Percentiles rank a stretch among this genome's conserved stretches.
phyloP scores from a whole-genome alignment of 176 grass and related monocot species.

The Raddia distichophylla region DNA sequence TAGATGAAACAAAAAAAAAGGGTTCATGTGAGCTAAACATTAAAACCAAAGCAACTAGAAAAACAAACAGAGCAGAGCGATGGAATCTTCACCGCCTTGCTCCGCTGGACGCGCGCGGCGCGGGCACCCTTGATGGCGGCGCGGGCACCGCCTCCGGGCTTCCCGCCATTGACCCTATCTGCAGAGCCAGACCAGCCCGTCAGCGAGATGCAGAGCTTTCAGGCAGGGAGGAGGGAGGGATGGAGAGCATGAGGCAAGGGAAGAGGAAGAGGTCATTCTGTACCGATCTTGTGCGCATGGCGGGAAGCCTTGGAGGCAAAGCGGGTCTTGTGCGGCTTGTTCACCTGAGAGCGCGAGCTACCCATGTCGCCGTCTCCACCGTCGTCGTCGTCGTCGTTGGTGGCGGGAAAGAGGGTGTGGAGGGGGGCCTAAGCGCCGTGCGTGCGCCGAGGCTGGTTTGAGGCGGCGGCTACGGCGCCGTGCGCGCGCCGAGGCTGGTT shows the following conservation, averaged over 20 bases:
- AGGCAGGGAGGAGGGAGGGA: not conserved
- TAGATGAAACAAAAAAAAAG: not conserved
- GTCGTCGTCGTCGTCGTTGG: slow-evolving; percentile 4
- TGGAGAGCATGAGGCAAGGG: not conserved
- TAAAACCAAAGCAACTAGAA: not conserved
- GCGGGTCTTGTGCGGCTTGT: slow-evolving; percentile 92
- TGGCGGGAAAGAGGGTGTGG: not conserved
- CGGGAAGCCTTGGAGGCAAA: slow-evolving; percentile 90
- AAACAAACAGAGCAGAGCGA: not conserved
- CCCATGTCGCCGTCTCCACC: slow-evolving; percentile 51
- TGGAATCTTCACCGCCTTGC: slow-evolving; percentile 65
- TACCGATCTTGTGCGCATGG: slow-evolving; percentile 66
- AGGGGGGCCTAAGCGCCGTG: not conserved
- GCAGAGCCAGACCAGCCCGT: slow-evolving; percentile 5
- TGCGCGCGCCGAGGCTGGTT: too few relatives aligned
- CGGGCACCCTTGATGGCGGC: slow-evolving; percentile 66
- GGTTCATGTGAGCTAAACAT: not conserved
- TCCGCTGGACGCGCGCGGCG: slow-evolving; percentile 74
- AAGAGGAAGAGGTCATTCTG: not conserved
- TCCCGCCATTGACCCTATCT: slow-evolving; percentile 69
- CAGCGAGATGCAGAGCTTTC: not conserved
- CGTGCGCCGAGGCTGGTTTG: too few relatives aligned
- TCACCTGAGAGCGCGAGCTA: slow-evolving; percentile 71
- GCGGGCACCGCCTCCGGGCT: slow-evolving; percentile 51
- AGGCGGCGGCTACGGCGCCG: not conserved